Evolutionary conservation across 305 asterid species (phyloP).

Genomic region (Ajuga reptans): DNA sequence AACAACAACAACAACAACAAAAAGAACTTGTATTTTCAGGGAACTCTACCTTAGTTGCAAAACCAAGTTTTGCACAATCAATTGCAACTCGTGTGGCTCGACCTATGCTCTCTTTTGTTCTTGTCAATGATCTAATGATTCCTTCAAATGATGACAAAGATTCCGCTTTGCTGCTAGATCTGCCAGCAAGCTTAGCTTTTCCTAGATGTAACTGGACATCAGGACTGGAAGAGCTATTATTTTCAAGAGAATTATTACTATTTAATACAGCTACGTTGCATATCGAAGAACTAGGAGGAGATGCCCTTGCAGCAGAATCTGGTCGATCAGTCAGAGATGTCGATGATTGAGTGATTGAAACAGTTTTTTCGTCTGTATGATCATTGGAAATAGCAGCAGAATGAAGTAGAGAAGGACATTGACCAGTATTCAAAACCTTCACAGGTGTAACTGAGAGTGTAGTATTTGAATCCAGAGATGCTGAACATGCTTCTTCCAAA

Average conservation of each 20-base stretch:
- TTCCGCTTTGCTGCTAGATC: conserved; percentile 52
- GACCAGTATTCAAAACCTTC: conserved; percentile 29
- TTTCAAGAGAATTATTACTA: conserved; percentile 35
- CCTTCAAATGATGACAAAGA: conserved; percentile 64
- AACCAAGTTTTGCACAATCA: conserved; percentile 76
- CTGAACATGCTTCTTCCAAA: conserved; percentile 30
- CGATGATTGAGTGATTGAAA: conserved; percentile 46
- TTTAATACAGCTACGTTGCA: conserved; percentile 43
- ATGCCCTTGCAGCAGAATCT: conserved; percentile 37
- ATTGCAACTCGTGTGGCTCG: conserved; percentile 86
- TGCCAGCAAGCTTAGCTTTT: conserved; percentile 45
- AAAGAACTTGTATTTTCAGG: background rate
- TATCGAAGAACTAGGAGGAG: conserved; percentile 45
- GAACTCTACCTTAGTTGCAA: conserved; percentile 67
- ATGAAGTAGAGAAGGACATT: conserved; percentile 24
- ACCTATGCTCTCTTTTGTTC: conserved; percentile 82
- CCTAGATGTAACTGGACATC: conserved; percentile 42
- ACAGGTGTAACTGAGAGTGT: conserved; percentile 32
- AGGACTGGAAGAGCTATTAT: conserved; percentile 45
- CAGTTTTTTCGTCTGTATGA: conserved; percentile 40
- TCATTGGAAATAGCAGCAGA: conserved; percentile 39
- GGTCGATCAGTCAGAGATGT: conserved; percentile 50
- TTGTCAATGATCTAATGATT: conserved; percentile 55
- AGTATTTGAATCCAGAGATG: conserved; percentile 27
- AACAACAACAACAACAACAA: conserved; percentile 10